These are phyloP conservation scores for Aspergillus nanangensis DNA, from an alignment of 495 filamentous ascomycete genomes.

Conservation along the genomic window DNA sequence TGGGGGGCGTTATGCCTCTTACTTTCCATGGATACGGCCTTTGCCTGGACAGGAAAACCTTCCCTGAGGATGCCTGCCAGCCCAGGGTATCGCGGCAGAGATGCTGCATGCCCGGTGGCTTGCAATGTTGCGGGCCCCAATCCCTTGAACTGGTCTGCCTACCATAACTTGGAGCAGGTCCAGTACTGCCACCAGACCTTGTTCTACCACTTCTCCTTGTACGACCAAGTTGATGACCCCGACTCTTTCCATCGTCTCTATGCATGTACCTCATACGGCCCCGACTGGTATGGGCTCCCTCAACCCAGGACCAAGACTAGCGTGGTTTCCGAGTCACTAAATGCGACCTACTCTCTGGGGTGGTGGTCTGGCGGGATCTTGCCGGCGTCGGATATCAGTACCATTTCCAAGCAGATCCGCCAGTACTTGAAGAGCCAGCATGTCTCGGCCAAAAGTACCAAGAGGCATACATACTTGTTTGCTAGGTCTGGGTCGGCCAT, in stretches of 20 bases:
- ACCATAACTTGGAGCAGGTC: slow-evolving; percentile 21
- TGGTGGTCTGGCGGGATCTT: too few species aligned
- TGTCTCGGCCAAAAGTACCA: too few species aligned
- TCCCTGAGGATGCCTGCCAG: slow-evolving; percentile 11
- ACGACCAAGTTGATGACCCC: slow-evolving; percentile 26
- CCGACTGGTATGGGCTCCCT: slow-evolving; percentile 15
- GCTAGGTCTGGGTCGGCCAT: slow-evolving; percentile 14
- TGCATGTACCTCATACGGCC: slow-evolving; percentile 28
- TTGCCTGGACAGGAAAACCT: too few species aligned
- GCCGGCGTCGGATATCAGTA: too few species aligned
- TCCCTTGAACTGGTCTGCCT: slow-evolving; percentile 27
- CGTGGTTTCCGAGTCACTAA: slow-evolving; percentile 3
- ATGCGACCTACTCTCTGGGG: too few species aligned
- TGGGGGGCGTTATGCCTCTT: too few species aligned
- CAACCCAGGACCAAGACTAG: background rate
- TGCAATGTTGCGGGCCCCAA: slow-evolving; percentile 26
- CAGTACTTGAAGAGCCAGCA: slow-evolving; percentile 8
- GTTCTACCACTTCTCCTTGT: slow-evolving; percentile 27
- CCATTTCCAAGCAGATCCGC: too few species aligned
- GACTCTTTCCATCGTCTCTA: slow-evolving; percentile 20
- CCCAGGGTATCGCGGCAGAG: slow-evolving; percentile 15
- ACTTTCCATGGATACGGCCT: too few species aligned
- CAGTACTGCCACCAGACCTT: slow-evolving; percentile 20
- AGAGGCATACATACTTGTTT: too few species aligned
- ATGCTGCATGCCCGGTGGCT: slow-evolving; percentile 21